Base-by-base conservation (phyloP, 2,329 filamentous ascomycete species). In the Leptographium procerum region DNA sequence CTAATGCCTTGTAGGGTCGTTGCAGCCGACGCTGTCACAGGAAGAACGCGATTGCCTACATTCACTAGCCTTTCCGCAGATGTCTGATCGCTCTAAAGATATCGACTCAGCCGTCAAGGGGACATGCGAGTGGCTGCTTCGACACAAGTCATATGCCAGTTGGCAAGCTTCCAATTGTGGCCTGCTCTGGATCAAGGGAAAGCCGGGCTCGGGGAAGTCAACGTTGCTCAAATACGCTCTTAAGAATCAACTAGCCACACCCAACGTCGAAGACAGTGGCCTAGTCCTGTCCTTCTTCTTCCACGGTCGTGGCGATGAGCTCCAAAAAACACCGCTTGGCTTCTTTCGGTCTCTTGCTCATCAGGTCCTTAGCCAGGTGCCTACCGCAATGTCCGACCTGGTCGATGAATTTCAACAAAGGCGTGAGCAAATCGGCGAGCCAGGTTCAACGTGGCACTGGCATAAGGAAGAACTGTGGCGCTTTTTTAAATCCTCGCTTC, bases 291-390 rank as follows among this genome's bases (percentile, higher is more conserved):
- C 45, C 45, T 48, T 48, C 9, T 48, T 48, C 45, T 48, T 48
- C 45, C 45, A 48, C 45, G 24, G 24, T 8, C 24, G 45, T 4
- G 45, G 45, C 10, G 11, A 26, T 26, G 11, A 28, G 4, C 22
- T 48, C 10, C 45, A 48, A 16, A 48, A 14, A 13, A 26, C 45
- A 13, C 13, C 22, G 14, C 22, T 26, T 14, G 45, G 45, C 3
- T 16, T 48, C 13, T 4, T 48, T 7, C 22, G 45, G 28, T 48
- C 11, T 26, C 45, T 48, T 26, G 22, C 28, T 26, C 24, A 48
- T 24, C 45, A 48, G 45, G 10, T 69, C n/a, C 67, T 71, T 4
- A 48, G 52, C 1, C 63, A 69, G 19, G 64, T 55, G 0, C 63
- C 66, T 2, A 58, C 55, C 5, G 58, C 65, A 1, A n/a, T 65